Evolutionary conservation across 2,329 filamentous ascomycete species (phyloP).

Genomic region (Talaromyces atroroseus): DNA sequence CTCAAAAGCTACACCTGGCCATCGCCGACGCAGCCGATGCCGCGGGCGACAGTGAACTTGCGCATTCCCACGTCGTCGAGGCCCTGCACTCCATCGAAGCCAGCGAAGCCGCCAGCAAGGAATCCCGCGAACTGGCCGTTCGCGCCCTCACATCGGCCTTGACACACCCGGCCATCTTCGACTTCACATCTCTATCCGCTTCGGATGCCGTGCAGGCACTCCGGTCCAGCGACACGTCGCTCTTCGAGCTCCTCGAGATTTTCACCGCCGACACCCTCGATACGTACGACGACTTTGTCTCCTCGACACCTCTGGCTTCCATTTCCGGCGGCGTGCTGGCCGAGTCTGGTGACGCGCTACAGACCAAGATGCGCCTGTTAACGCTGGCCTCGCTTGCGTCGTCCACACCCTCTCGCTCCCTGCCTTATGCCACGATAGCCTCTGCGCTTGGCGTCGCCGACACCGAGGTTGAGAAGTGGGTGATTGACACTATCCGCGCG

Average conservation of each 20-base stretch:
- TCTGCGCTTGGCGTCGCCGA: constrained; percentile 75
- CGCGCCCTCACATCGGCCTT: constrained; percentile 64
- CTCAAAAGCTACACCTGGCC: constrained; percentile 77
- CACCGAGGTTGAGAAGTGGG: constrained; percentile 94
- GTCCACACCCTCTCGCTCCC: constrained; percentile 73
- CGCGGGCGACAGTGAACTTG: constrained; percentile 69
- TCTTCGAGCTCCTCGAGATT: constrained; percentile 90
- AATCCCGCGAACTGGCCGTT: constrained; percentile 55
- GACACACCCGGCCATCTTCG: constrained; percentile 60
- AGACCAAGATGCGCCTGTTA: constrained; percentile 93
- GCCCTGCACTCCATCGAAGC: constrained; percentile 72
- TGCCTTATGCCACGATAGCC: constrained; percentile 80
- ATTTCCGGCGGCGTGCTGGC: constrained; percentile 84
- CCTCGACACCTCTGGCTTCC: constrained; percentile 44
- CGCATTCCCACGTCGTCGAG: constrained; percentile 65
- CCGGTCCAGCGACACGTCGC: constrained; percentile 72
- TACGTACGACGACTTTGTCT: constrained; percentile 91
- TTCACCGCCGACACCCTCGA: constrained; percentile 92
- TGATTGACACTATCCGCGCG: constrained; percentile 94
- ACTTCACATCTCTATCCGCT: constrained; percentile 66
- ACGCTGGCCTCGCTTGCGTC: constrained; percentile 88
- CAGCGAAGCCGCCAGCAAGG: constrained; percentile 49
- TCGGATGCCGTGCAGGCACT: constrained; percentile 80
- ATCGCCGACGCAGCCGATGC: constrained; percentile 76
- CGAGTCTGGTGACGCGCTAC: constrained; percentile 67